Percentiles rank a stretch among this genome's conserved stretches.
phyloP scores from a whole-genome alignment of 331 rosid genomes.

The Quercus phellos region DNA sequence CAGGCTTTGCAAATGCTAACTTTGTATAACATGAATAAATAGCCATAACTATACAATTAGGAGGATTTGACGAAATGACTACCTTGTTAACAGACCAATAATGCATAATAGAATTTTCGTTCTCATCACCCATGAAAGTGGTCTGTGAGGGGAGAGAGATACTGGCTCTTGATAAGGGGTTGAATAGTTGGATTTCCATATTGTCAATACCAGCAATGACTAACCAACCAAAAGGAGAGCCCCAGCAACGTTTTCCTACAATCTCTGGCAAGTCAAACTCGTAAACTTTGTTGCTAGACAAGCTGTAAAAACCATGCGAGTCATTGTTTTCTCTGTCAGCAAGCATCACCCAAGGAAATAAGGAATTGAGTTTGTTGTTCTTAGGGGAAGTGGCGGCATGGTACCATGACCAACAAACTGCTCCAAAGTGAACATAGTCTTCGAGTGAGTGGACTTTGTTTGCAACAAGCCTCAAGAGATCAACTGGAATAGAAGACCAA shows the following conservation, averaged over 20 bases:
- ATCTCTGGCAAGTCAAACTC: neutral
- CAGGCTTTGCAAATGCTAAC: neutral
- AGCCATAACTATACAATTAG: neutral
- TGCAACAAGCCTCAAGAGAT: neutral
- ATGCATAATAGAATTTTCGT: no score
- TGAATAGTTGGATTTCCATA: neutral
- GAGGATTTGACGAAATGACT: neutral
- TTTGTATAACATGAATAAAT: neutral
- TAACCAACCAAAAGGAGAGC: neutral
- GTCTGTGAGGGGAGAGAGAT: neutral
- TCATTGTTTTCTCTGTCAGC: neutral
- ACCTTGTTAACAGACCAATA: neutral
- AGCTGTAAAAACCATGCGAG: neutral
- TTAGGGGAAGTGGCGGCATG: neutral
- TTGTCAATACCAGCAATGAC: neutral
- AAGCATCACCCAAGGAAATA: neutral
- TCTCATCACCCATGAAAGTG: neutral
- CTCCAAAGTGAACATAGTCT: neutral
- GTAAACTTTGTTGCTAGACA: neutral
- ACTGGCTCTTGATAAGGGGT: neutral
- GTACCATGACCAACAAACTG: neutral
- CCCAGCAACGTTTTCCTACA: neutral
- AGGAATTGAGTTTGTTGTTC: neutral
- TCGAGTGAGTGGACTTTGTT: neutral
- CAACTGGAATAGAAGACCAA: neutral